Base-by-base conservation (phyloP, 768 basidiomycete species). In the Postia placenta region DNA sequence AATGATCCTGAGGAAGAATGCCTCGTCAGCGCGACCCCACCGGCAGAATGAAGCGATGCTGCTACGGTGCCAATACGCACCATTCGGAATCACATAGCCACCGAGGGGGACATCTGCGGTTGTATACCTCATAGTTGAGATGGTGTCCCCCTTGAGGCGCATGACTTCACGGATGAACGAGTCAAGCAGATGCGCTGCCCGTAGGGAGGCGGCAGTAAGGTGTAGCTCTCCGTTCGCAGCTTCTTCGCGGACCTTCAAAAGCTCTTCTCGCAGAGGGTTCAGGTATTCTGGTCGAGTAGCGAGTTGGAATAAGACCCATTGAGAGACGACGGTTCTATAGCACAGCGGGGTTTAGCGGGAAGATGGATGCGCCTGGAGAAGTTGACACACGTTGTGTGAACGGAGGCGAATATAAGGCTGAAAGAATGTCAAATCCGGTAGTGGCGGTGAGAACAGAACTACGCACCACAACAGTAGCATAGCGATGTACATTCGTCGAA, bases 101-200 rank as follows among this genome's bases (percentile, higher is more conserved):
- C 52, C 66, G 42, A 67, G 51, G 5, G 52, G 46, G 3, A 55
- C 53, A 26, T 67, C 64, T 26, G 53, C 45, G 3, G 60, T 64
- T 6, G 68, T 66, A 45, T 57, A 41, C 4, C 68, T 56, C 40
- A 60, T 60, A 6, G 56, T 55, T 17, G 60, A 58, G 36, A 69
- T 57, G 5, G 65, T 67, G 44, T 67, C 66, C 15, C 68, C 68
- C 50, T 69, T 69, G 11, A 64, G 62, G 14, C 66, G 64, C 62
- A 69, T 59, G 11, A 69, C 68, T 43, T 69, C 67, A 3, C 68
- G 63, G 24, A 68, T 63, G 54, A 69, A 69, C 1, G 66, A 66
- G 47, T 69, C 68, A 15, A 67, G 47, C 28, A 57, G 47, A 12
- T 52, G 54, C 1, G 63, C 60, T 12, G 61, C 61, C n/a, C 61